Conservation (phyloP, 73 alveolate genomes). For the Stentor coeruleus region DNA sequence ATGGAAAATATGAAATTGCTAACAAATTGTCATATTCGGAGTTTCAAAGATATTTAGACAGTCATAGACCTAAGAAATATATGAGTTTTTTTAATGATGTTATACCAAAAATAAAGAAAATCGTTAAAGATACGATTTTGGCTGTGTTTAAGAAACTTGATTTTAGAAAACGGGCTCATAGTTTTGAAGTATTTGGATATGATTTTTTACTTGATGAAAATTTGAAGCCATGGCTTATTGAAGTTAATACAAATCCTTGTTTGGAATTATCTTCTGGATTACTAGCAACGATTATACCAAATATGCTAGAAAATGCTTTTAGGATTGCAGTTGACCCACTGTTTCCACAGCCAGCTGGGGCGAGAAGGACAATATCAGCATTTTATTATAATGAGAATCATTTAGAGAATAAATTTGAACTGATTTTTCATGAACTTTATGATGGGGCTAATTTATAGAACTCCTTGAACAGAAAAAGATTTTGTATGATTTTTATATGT, state of each 20-base stretch:
- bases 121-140: slow-evolving; percentile 8
- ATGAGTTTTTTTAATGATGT: background rate
- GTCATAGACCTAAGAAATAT: background rate
- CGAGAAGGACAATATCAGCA: slow-evolving; percentile 22
- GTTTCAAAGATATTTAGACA: slow-evolving; percentile 63
- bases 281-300: slow-evolving; percentile 73
- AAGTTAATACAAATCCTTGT: slow-evolving; percentile 79
- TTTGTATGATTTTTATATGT: too few species aligned
- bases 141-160: background rate
- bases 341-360: slow-evolving; percentile 50
- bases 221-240: slow-evolving; percentile 65
- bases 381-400: background rate
- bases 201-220: slow-evolving; percentile 73
- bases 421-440: slow-evolving; percentile 5
- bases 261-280: slow-evolving; percentile 74
- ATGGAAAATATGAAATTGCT: slow-evolving; percentile 95
- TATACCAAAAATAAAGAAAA: background rate
- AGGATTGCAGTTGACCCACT: slow-evolving; percentile 72
- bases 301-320: slow-evolving; percentile 81
- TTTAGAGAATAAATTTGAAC: slow-evolving; percentile 28
- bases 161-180: background rate
- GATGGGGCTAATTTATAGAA: background rate
- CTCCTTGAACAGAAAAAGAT: background rate
- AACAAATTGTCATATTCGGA: slow-evolving; percentile 62
- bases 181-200: slow-evolving; percentile 67